phyloP scores from a whole-genome alignment of 2,329 filamentous ascomycete genomes.

The Immersiporthe knoxdaviesiana region DNA sequence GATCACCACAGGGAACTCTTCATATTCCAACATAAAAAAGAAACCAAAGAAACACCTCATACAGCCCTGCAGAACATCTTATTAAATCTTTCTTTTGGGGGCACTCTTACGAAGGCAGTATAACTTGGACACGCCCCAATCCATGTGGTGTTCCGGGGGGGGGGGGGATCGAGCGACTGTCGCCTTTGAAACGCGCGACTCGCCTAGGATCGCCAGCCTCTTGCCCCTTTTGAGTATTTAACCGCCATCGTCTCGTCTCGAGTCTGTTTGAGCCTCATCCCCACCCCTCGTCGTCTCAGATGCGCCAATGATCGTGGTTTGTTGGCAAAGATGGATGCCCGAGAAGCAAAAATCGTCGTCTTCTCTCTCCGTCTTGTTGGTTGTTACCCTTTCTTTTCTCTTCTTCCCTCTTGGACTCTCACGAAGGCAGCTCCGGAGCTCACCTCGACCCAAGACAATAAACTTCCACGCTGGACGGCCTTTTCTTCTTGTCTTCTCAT shows the following conservation, averaged over 20 bases:
- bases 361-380: neutral
- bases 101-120: neutral
- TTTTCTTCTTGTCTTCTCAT: no score
- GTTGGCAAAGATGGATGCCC: neutral
- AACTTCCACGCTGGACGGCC: slow-evolving; percentile 23
- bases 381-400: neutral
- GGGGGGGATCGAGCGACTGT: neutral
- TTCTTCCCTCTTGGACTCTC: neutral
- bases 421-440: slow-evolving; percentile 10
- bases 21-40: neutral
- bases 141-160: neutral
- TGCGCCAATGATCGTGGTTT: slow-evolving; percentile 7
- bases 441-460: slow-evolving; percentile 3
- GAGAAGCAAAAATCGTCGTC: slow-evolving; percentile 8
- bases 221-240: slow-evolving; percentile 6
- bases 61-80: neutral
- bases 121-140: neutral
- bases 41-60: neutral
- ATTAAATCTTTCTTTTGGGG: neutral
- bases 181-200: slow-evolving; percentile 12
- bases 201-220: neutral
- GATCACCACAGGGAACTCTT: neutral
- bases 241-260: slow-evolving; percentile 13
- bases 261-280: slow-evolving; percentile 29
- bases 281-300: slow-evolving; percentile 21